phyloP scores from a whole-genome alignment of 179 eudicot genomes.

The Corrigiola litoralis region DNA sequence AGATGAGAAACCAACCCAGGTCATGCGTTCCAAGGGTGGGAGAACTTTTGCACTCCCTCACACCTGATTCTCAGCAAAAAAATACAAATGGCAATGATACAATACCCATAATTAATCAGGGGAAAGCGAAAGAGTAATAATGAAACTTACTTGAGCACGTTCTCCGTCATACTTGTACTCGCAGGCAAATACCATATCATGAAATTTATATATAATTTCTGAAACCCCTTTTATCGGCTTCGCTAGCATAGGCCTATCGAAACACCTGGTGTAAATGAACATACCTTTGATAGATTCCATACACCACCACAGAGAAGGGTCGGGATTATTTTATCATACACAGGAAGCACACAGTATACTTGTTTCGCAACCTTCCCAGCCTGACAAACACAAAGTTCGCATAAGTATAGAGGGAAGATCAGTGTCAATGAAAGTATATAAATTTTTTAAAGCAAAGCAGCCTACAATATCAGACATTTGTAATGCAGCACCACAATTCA shows the following conservation, averaged over 20 bases:
- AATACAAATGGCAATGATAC: neutral
- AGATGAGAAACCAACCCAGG: no score
- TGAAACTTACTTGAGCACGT: slow-evolving; percentile 81
- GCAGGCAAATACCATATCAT: slow-evolving; percentile 77
- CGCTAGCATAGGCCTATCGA: slow-evolving; percentile 98
- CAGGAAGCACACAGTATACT: slow-evolving; percentile 88
- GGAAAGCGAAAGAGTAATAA: neutral
- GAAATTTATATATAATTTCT: slow-evolving; percentile 92
- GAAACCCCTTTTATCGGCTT: slow-evolving; percentile 92
- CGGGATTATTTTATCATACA: slow-evolving; percentile 77
- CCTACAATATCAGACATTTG: no score
- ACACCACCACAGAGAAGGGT: slow-evolving; percentile 80
- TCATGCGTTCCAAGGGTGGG: no score
- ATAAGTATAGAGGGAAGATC: neutral
- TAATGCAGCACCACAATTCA: no score
- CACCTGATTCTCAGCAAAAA: neutral
- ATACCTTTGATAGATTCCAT: slow-evolving; percentile 72
- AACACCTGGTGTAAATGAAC: slow-evolving; percentile 80
- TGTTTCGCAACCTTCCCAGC: slow-evolving; percentile 85
- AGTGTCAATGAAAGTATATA: neutral
- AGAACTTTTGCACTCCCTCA: no score
- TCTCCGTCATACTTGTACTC: slow-evolving; percentile 99
- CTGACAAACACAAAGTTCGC: slow-evolving; percentile 35
- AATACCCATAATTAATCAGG: neutral
- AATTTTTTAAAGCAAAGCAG: neutral